Conservation (phyloP, 805 yeast genomes). For the Spencermartinsiella europaea region DNA sequence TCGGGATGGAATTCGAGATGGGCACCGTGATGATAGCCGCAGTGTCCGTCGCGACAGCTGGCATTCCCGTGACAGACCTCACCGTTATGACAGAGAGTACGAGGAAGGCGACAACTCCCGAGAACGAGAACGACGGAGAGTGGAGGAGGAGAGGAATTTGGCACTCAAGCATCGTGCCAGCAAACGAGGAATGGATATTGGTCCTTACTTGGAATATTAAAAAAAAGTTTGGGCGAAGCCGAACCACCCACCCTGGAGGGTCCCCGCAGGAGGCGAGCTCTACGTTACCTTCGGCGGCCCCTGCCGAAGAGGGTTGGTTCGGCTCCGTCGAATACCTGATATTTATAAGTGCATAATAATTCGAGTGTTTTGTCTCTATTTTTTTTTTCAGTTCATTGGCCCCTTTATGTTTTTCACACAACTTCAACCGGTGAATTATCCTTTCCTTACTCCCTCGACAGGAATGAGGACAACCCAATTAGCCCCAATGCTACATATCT, state of each 20-base stretch:
- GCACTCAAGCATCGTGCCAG: conserved; percentile 1
- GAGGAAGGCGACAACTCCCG: conserved; percentile 6
- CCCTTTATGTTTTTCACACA: no score
- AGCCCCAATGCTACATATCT: conserved; percentile 72
- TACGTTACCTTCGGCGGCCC: no score
- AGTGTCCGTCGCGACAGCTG: conserved; percentile 3
- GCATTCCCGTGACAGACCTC: not conserved
- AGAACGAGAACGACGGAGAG: conserved; percentile 2
- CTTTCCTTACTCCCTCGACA: conserved; percentile 54
- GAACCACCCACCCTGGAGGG: not conserved
- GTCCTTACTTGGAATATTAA: conserved; percentile 19
- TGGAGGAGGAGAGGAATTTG: not conserved
- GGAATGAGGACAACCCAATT: conserved; percentile 63
- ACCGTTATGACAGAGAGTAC: conserved; percentile 7
- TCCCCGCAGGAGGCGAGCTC: not conserved
- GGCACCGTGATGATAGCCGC: conserved; percentile 11
- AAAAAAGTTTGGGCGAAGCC: not conserved
- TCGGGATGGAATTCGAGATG: conserved; percentile 6
- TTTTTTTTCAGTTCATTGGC: no score
- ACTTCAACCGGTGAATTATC: no score
- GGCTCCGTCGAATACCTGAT: no score
- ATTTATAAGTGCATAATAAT: no score
- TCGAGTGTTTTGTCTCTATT: no score
- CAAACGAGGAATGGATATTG: conserved; percentile 15
- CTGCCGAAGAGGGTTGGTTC: no score